Evolutionary conservation across 2,329 filamentous ascomycete species (phyloP).

Genomic region (Cadophora malorum): DNA sequence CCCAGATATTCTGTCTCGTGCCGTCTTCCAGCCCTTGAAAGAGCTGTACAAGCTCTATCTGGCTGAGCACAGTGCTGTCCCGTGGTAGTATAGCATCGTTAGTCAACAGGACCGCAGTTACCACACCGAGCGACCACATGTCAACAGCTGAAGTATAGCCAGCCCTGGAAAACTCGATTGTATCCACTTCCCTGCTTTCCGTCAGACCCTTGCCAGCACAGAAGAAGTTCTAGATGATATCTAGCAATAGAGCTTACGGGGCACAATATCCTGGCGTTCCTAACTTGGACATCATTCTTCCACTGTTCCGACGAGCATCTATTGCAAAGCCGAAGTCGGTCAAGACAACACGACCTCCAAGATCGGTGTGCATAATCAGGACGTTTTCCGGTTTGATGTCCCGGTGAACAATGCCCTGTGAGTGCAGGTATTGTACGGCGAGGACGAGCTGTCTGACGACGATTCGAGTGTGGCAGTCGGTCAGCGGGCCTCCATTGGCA

Average conservation of each 20-base stretch:
- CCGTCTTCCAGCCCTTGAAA: slow-evolving; percentile 28
- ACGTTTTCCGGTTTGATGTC: slow-evolving; percentile 46
- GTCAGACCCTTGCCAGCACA: slow-evolving; percentile 16
- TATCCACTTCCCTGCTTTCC: slow-evolving; percentile 34
- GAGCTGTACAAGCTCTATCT: slow-evolving; percentile 30
- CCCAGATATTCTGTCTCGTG: slow-evolving; percentile 29
- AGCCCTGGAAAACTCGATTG: slow-evolving; percentile 18
- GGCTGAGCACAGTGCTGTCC: slow-evolving; percentile 33
- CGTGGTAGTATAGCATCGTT: slow-evolving; percentile 35
- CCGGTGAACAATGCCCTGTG: slow-evolving; percentile 41
- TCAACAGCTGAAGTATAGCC: slow-evolving; percentile 44
- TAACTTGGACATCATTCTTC: slow-evolving; percentile 40
- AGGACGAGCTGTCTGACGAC: slow-evolving; percentile 44
- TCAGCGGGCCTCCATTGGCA: slow-evolving; percentile 35
- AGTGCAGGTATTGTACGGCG: slow-evolving; percentile 43
- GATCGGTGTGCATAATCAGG: slow-evolving; percentile 41
- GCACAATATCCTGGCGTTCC: slow-evolving; percentile 44
- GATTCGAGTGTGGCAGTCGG: slow-evolving; percentile 39
- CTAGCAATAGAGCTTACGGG: slow-evolving; percentile 37
- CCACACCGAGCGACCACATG: slow-evolving; percentile 44
- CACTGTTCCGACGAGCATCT: slow-evolving; percentile 26
- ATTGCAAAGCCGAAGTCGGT: slow-evolving; percentile 46
- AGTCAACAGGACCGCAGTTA: slow-evolving; percentile 40
- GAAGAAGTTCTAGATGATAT: slow-evolving; percentile 5
- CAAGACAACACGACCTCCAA: slow-evolving; percentile 43